Evolutionary conservation across 345 rosid genomes (phyloP), one percentile per base, ranked within the genome.

Genomic region (Noccaea caerulescens): DNA sequence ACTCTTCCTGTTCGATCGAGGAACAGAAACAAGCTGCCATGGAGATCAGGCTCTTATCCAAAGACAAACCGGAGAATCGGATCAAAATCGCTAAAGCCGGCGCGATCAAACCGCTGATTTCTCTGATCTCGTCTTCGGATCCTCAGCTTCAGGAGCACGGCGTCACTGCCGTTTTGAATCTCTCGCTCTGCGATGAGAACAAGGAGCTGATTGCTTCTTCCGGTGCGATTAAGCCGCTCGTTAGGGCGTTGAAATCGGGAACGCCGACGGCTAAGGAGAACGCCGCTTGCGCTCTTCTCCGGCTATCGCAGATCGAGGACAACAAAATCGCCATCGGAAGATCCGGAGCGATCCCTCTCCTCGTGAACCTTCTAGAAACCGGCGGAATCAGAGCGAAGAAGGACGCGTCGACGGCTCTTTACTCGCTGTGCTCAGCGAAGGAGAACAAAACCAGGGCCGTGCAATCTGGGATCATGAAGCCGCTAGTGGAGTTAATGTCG

Each of bases 171-270:
- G 67, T 90, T 41, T 72, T 88, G 79, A 93, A 93, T 65, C 87
- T 93, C 3, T 93, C 97, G 6, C 83, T 93, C 27, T 93, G 96
- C 77, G 98, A 93, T 54, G 98, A 93, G 81, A 93, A 90, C 78
- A 93, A 90, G 66, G 88, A 72, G 16, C 54, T 69, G 54, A 86
- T 93, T 14, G 89, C 91, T 42, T 82, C 84, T 5, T 84, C 96
- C 0, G 98, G 97, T 42, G 98, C 96, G 33, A 87, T 88, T 42
- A 93, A 81, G 85, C 96, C 98, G 39, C 81, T 93, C 1, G 96
- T 84, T 9, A 73, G 81, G 68, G 91, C 91, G 45, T 71, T 90
- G 78, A 87, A 61, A 69, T 67, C 79, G 14, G 97, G 98, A 14
- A 90, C 88, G 13, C 11, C 97, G 16, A 83, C 96, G 54, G 80